phyloP scores from a whole-genome alignment of 345 rosid genomes.

The Eutrema japonicum region DNA sequence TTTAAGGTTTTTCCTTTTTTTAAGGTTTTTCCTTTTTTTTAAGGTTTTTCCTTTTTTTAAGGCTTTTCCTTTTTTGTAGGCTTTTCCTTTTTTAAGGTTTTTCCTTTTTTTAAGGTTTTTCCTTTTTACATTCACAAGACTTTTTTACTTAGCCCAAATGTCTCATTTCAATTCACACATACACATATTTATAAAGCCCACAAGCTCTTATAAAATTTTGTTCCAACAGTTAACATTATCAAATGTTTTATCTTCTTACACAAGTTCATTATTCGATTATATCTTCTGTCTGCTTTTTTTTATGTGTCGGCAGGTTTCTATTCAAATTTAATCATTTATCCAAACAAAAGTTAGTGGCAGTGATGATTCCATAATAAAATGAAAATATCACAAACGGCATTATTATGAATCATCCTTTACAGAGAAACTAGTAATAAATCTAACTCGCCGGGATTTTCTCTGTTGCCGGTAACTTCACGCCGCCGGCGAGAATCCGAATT shows the following conservation, averaged over 20 bases:
- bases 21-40: too few relatives aligned
- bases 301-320: conserved; percentile 11
- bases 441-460: neutral
- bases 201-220: too few relatives aligned
- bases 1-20: too few relatives aligned
- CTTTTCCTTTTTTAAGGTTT: too few relatives aligned
- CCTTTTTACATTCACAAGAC: too few relatives aligned
- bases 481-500: conserved; percentile 3
- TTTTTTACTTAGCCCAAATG: too few relatives aligned
- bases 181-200: too few relatives aligned
- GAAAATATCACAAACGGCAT: conserved; percentile 2
- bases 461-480: neutral
- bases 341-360: conserved; percentile 2
- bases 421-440: neutral
- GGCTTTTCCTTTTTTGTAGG: too few relatives aligned
- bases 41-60: too few relatives aligned
- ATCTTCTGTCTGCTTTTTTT: conserved; percentile 4
- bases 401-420: neutral
- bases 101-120: too few relatives aligned
- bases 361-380: neutral
- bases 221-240: too few relatives aligned
- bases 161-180: too few relatives aligned
- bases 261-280: neutral
- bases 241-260: conserved; percentile 3
- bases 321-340: neutral